Evolutionary conservation across 2,329 filamentous ascomycete genomes (phyloP), one percentile per base, ranked within the genome.

Genomic region (Cytospora schulzeri): DNA sequence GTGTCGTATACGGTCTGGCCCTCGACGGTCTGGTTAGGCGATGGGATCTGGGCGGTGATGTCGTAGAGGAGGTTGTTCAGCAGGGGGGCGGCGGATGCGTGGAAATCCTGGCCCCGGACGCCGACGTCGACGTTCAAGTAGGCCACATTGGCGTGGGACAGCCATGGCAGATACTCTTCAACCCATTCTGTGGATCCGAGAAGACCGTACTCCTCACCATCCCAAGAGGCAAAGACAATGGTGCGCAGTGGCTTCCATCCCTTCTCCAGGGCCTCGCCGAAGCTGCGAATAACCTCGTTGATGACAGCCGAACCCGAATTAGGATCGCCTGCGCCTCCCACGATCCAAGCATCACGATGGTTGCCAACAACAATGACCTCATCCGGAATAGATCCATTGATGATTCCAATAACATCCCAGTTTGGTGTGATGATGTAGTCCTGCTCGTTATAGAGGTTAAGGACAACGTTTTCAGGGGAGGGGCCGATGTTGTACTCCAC

Each of bases 321-420:
- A 1, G 92, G 92, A 70, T 96, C 92, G 15, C 83, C 90, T 19
- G 91, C 91, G 28, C 92, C 91, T n/a, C 92, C 92, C 24, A 89
- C 88, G 71, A 94, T 89, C 92, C 92, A 96, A 0, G 93, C 91
- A 76, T 97, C 93, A 38, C 93, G 87, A 73, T 97, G 93, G 72
- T 96, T 97, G n/a, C 93, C 93, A 9, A 67, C 66, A 26, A 67
- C 22, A 4, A 67, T 61, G 7, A 67, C 66, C 57, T 67, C 66
- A 38, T 68, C 66, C 0, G 84, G 76, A 55, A 92, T 84, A 1
- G 88, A 88, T 9, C 92, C 92, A 68, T 93, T 93, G 73, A 96
- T 91, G 31, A 90, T 80, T 26, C 91, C 92, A 68, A 96, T 92
- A 0, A 92, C 87, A 68, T 96, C 88, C 86, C 90, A 92, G 48